Evolutionary conservation across 225 moss, liverwort and hornwort species (phyloP).

Genomic region (Rhytidiadelphus loreus): DNA sequence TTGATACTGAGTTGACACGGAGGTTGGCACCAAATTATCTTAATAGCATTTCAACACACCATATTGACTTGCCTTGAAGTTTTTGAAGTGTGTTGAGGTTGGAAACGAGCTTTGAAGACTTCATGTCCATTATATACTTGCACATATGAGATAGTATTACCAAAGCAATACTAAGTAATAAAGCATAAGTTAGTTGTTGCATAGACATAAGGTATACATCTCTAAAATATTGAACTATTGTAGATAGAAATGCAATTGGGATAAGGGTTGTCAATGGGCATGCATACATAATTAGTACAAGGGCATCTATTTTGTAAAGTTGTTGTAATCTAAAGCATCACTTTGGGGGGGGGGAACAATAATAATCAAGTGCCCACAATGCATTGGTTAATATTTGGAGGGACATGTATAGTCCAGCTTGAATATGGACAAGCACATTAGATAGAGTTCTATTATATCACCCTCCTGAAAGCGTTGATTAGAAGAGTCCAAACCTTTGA

Average conservation of each 20-base stretch:
- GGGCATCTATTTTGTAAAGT: neutral
- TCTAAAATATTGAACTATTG: rapidly evolving
- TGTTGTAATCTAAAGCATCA: neutral
- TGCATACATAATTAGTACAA: neutral
- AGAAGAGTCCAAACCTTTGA: neutral
- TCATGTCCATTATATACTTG: rapidly evolving
- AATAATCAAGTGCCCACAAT: neutral
- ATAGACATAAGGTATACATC: neutral
- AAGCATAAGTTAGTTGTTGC: too few species aligned
- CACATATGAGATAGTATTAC: neutral
- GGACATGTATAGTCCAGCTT: rapidly evolving
- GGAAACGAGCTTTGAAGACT: rapidly evolving
- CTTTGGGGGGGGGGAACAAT: rapidly evolving
- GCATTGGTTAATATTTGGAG: neutral
- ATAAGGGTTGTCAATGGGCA: rapidly evolving
- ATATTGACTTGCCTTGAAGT: neutral
- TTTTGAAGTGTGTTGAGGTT: rapidly evolving
- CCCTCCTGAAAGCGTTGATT: rapidly evolving
- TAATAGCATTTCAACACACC: neutral
- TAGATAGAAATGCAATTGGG: neutral
- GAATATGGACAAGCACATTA: rapidly evolving
- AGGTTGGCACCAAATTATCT: neutral
- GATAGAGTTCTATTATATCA: rapidly evolving
- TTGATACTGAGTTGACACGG: rapidly evolving
- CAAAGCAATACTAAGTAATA: rapidly evolving